Conservation (phyloP, 164 flowering plant genomes). For the Macadamia tetraphylla region DNA sequence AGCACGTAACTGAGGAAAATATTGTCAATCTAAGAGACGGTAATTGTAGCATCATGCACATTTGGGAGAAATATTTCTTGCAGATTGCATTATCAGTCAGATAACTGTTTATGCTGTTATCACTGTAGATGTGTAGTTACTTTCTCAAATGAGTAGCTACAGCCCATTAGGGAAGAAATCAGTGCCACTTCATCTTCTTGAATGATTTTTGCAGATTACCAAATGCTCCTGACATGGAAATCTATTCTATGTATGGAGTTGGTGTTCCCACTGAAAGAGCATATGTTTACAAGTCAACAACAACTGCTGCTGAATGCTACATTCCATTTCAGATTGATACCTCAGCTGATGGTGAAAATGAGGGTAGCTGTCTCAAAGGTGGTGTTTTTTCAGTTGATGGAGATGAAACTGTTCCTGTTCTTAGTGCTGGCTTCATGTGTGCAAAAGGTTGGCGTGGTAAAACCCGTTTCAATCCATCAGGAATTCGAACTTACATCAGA, state of each 20-base stretch:
- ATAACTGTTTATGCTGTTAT: not conserved
- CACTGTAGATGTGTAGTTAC: not conserved
- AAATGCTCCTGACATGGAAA: conserved; percentile 93
- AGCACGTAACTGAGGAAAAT: too few relatives aligned
- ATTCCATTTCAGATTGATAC: conserved; percentile 89
- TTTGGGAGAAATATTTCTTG: too few relatives aligned
- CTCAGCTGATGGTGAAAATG: conserved; percentile 48
- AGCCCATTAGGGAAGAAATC: not conserved
- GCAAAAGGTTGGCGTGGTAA: conserved; percentile 97
- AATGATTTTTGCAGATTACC: conserved; percentile 60
- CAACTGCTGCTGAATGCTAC: conserved; percentile 61
- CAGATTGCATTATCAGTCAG: too few relatives aligned
- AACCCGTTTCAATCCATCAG: conserved; percentile 92
- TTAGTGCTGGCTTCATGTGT: conserved; percentile 95
- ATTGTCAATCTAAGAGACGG: too few relatives aligned
- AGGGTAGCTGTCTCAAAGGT: conserved; percentile 50
- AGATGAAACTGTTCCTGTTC: conserved; percentile 92
- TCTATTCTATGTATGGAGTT: conserved; percentile 86
- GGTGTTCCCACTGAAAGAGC: conserved; percentile 96
- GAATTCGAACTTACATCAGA: conserved; percentile 60
- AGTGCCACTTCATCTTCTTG: conserved; percentile 6
- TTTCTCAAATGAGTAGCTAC: not conserved
- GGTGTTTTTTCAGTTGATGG: conserved; percentile 80
- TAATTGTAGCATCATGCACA: too few relatives aligned
- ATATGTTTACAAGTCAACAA: conserved; percentile 57